Base-by-base conservation (phyloP, 768 basidiomycete species). In the Mycena capillaripes region DNA sequence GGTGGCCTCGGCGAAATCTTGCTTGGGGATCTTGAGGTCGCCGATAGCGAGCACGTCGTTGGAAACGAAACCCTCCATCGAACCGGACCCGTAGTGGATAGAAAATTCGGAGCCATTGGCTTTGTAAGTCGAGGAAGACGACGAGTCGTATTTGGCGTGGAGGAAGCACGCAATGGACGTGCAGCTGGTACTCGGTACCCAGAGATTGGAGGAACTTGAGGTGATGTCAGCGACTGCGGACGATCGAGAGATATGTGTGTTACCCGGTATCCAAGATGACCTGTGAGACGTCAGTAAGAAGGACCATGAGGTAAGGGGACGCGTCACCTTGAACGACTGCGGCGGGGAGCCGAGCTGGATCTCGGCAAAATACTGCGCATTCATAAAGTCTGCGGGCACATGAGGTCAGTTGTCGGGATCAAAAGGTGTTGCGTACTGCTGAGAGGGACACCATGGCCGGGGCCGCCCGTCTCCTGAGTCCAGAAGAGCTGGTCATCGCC, bases 31-130 rank as follows among this genome's bases (percentile, higher is more conserved):
- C 30, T 81, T 81, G 55, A 99, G 80, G 80, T 98, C 98, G 44
- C 96, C 96, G 70, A 99, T 96, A 10, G 81, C 80, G 59, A 99
- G 83, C 4, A 79, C 79, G 77, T 99, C 98, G 70, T 90, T 91
- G 14, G 97, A 98, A 65, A 99, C 93, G 79, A 94, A 96, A 66
- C 98, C 98, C 80, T 98, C 93, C 92, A 99, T 96, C 2, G 97
- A 96, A 29, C 98, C 98, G 34, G 96, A 94, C 17, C 98, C 98
- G 79, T 99, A 99, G 73, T 91, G 93, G 75, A 99, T 99, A 50
- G 92, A 89, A 78, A 99, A 99, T 7, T 88, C 85, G 56, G 95
- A 86, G 7, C 97, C 97, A 82, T 99, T 99, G 76, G 90, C 87
- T 84, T 94, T 95, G 91, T 97, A 92, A 0, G 96, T 90, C 1